phyloP scores from a whole-genome alignment of 257 asterid species.

The Scutellaria baicalensis region DNA sequence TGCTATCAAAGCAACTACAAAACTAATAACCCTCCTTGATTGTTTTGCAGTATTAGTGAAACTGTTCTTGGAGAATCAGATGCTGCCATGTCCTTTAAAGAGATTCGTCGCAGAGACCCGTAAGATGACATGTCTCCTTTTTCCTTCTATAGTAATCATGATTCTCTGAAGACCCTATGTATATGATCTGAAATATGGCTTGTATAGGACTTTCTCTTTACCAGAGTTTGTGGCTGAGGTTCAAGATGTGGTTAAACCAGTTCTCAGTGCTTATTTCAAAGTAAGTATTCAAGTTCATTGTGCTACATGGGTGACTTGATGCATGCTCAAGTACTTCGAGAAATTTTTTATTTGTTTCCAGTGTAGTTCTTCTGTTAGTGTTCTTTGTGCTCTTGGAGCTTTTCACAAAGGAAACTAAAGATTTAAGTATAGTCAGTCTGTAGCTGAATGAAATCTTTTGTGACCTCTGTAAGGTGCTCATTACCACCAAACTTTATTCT shows the following conservation, averaged over 20 bases:
- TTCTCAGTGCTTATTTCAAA: slow-evolving; percentile 78
- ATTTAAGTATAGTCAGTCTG: not conserved
- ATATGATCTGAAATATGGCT: slow-evolving; percentile 10
- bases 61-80: slow-evolving; percentile 93
- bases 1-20: not conserved
- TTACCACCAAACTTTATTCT: not conserved
- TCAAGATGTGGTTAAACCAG: slow-evolving; percentile 89
- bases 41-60: slow-evolving; percentile 67
- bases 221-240: slow-evolving; percentile 96
- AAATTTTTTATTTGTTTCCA: not conserved
- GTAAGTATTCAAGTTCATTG: slow-evolving; percentile 35
- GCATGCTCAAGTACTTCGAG: not conserved
- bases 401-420: not conserved
- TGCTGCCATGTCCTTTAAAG: slow-evolving; percentile 90
- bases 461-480: not conserved
- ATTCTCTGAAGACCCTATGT: not conserved
- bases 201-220: slow-evolving; percentile 69
- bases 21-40: slow-evolving; percentile 10
- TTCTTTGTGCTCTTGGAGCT: not conserved
- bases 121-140: slow-evolving; percentile 30
- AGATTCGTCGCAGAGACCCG: slow-evolving; percentile 94
- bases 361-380: not conserved
- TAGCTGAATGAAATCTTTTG: not conserved
- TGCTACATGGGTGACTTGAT: not conserved
- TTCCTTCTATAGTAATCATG: not conserved